A percentile compares a stretch with the other conserved stretches of the same genome.
These are phyloP conservation scores for Lactuca sativa DNA, from an alignment of 129 eudicot species.

Conservation along the genomic window DNA sequence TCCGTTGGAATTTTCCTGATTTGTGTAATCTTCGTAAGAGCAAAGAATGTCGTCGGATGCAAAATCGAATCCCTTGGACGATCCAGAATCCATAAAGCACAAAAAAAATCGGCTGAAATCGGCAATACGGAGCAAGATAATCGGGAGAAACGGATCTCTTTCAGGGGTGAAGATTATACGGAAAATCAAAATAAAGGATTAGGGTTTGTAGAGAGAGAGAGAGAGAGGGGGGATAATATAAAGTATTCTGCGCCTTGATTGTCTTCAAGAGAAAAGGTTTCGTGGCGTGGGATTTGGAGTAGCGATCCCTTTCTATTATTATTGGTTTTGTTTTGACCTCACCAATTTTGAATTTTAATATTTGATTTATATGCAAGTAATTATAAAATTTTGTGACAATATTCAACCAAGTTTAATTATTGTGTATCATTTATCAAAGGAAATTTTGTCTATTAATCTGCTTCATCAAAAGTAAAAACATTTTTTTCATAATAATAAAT, in stretches of 20 bases:
- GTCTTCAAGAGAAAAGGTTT: not conserved
- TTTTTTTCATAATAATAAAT: too few relatives aligned
- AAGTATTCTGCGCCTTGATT: not conserved
- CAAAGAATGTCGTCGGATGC: constrained; percentile 78
- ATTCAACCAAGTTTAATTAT: too few relatives aligned
- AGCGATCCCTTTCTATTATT: not conserved
- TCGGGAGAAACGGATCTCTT: not conserved
- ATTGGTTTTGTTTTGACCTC: not conserved
- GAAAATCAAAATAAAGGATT: not conserved
- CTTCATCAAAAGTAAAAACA: too few relatives aligned
- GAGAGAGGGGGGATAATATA: not conserved
- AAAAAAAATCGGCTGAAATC: not conserved
- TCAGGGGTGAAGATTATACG: not conserved
- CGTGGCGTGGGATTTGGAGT: not conserved
- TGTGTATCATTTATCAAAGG: too few relatives aligned
- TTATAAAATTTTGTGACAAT: too few relatives aligned
- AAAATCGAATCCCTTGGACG: constrained; percentile 70
- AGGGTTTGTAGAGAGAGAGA: not conserved
- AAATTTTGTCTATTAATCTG: too few relatives aligned
- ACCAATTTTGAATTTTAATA: not conserved
- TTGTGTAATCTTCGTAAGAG: constrained; percentile 71
- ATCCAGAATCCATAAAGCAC: constrained; percentile 77
- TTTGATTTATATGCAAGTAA: too few relatives aligned
- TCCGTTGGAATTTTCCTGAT: constrained; percentile 56
- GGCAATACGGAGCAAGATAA: not conserved